These are phyloP conservation scores for Didymella lethalis DNA, from an alignment of 2,329 filamentous ascomycete species.

Conservation along the genomic window DNA sequence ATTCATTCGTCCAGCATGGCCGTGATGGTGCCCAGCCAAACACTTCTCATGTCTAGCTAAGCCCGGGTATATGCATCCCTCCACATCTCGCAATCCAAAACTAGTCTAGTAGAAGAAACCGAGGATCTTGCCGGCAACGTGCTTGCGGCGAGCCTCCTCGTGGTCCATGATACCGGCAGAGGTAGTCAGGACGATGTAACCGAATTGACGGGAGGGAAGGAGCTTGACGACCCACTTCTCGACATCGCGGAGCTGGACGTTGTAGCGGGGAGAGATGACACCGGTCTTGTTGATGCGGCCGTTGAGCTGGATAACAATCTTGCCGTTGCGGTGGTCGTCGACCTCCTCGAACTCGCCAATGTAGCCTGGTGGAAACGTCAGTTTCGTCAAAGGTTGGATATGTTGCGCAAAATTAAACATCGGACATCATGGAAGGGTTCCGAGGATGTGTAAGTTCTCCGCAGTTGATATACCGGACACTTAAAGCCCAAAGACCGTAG, in stretches of 20 bases:
- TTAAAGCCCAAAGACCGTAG: constrained; percentile 99
- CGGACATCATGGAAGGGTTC: constrained; percentile 75
- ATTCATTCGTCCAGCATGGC: constrained; percentile 43
- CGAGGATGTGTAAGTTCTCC: constrained; percentile 98
- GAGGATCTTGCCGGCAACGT: constrained; percentile 98
- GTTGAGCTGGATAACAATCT: constrained; percentile 99
- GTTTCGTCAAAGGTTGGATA: constrained; percentile 60
- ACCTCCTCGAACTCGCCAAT: constrained; percentile 99
- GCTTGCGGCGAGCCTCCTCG: constrained; percentile 98
- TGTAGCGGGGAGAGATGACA: constrained; percentile 99
- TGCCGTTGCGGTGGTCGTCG: constrained; percentile 99
- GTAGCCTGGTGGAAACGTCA: constrained; percentile 71
- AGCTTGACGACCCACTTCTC: constrained; percentile 99
- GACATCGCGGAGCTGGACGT: constrained; percentile 95
- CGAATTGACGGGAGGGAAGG: constrained; percentile 99
- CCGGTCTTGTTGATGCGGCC: constrained; percentile 99
- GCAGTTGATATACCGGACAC: constrained; percentile 92
- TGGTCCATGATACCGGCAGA: constrained; percentile 99
- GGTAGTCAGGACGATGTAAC: constrained; percentile 98
- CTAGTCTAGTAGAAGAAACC: constrained; percentile 94
- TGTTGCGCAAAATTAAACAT: constrained; percentile 98
- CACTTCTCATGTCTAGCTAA: constrained; percentile 32
- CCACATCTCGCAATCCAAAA: constrained; percentile 28
- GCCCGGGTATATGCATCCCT: constrained; percentile 44
- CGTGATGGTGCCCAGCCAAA: constrained; percentile 40